Conservation (phyloP, 495 filamentous ascomycete genomes). For the Penicillium psychrofluorescens region DNA sequence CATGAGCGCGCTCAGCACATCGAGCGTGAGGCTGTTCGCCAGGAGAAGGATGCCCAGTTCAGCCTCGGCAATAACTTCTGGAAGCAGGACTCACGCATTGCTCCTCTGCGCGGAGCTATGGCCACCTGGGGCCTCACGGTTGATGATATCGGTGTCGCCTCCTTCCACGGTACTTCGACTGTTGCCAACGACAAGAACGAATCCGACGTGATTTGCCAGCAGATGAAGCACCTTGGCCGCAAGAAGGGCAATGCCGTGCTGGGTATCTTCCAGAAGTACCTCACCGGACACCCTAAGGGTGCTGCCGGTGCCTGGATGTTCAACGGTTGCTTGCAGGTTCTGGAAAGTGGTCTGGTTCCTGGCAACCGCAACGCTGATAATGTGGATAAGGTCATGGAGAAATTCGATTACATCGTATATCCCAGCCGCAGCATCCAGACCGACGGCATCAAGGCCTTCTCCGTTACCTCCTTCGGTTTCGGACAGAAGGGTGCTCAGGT, state of each 20-base stretch:
- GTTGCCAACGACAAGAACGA: slow-evolving; percentile 99
- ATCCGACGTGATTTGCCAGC: slow-evolving; percentile 94
- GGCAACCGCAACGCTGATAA: slow-evolving; percentile 99
- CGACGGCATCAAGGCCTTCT: slow-evolving; percentile 96
- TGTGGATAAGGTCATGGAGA: slow-evolving; percentile 88
- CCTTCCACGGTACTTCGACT: slow-evolving; percentile 98
- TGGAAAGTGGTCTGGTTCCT: slow-evolving; percentile 88
- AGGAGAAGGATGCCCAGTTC: slow-evolving; percentile 84
- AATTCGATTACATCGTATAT: slow-evolving; percentile 97
- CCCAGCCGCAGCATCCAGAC: slow-evolving; percentile 93
- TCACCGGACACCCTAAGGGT: slow-evolving; percentile 98
- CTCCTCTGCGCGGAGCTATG: slow-evolving; percentile 86
- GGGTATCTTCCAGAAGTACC: slow-evolving; percentile 99
- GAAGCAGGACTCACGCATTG: slow-evolving; percentile 89
- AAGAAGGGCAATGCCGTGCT: slow-evolving; percentile 92
- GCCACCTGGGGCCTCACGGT: slow-evolving; percentile 98
- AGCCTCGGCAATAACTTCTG: slow-evolving; percentile 97
- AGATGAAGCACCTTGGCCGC: slow-evolving; percentile 89
- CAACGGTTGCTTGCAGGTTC: slow-evolving; percentile 91
- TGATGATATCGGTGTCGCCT: slow-evolving; percentile 89
- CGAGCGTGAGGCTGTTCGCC: slow-evolving; percentile 78
- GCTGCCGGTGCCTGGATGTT: slow-evolving; percentile 99
- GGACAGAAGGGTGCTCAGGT: slow-evolving; percentile 98
- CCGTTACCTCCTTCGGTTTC: slow-evolving; percentile 97
- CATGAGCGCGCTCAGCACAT: slow-evolving; percentile 80